phyloP scores from a whole-genome alignment of 139 green algal species.

The Chlamydomonas sp. region DNA sequence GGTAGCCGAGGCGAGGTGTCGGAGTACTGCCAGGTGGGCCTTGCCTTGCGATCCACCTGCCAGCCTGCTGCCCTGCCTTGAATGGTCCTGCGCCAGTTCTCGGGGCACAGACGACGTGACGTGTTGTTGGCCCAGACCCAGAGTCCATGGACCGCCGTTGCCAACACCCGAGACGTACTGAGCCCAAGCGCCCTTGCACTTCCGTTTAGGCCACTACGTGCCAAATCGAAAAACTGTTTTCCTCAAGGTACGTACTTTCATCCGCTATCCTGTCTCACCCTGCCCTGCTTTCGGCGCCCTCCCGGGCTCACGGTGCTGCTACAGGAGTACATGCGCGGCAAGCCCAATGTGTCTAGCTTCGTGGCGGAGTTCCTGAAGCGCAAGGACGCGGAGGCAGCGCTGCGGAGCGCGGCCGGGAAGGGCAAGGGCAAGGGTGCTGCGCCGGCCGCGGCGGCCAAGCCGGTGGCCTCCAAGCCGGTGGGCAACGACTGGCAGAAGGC shows the following conservation, averaged over 20 bases:
- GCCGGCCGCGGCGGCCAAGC: background rate
- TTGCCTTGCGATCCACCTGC: slow-evolving; percentile 10
- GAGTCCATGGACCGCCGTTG: too few relatives aligned
- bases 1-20: slow-evolving; percentile 76
- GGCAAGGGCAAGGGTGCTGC: slow-evolving; percentile 35
- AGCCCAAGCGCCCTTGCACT: too few relatives aligned
- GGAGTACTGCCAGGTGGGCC: slow-evolving; percentile 71
- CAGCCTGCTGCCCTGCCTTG: too few relatives aligned
- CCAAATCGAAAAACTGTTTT: too few relatives aligned
- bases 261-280: too few relatives aligned
- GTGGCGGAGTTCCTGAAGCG: slow-evolving; percentile 86
- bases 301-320: background rate
- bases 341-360: slow-evolving; percentile 74
- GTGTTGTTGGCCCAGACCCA: too few relatives aligned
- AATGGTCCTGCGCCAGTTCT: too few relatives aligned
- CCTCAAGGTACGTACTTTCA: too few relatives aligned
- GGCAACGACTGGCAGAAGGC: slow-evolving; percentile 33
- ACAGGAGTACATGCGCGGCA: slow-evolving; percentile 67
- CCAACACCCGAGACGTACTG: too few relatives aligned
- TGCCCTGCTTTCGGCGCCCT: too few relatives aligned
- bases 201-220: too few relatives aligned
- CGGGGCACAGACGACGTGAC: too few relatives aligned
- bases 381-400: slow-evolving; percentile 61
- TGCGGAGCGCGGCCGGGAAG: slow-evolving; percentile 40
- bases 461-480: background rate